Evolutionary conservation across 352 stramenopile genomes (phyloP).

Genomic region (Pythium periplocum): DNA sequence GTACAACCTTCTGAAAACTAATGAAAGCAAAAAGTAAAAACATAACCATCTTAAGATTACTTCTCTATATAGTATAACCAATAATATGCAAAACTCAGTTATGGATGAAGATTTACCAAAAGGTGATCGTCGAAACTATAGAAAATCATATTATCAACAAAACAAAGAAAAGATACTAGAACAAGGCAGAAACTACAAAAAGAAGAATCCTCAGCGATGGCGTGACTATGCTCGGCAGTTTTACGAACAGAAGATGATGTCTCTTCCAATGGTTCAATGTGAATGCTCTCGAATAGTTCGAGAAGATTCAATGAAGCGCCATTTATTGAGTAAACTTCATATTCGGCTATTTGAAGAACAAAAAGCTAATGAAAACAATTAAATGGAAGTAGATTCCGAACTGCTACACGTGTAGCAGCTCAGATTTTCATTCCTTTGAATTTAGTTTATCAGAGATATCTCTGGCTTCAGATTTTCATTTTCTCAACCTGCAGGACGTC

Average conservation of each 20-base stretch:
- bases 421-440: not conserved
- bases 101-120: slow-evolving; percentile 10
- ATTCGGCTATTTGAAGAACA: slow-evolving; percentile 8
- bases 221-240: slow-evolving; percentile 9
- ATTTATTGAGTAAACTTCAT: slow-evolving; percentile 11
- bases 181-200: slow-evolving; percentile 7
- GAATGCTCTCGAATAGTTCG: slow-evolving; percentile 10
- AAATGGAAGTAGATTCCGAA: slow-evolving; percentile 7
- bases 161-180: slow-evolving; percentile 8
- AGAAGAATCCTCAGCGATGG: slow-evolving; percentile 7
- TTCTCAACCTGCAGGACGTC: not conserved
- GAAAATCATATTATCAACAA: slow-evolving; percentile 10
- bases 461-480: no score
- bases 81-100: slow-evolving; percentile 8
- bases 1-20: slow-evolving; percentile 4
- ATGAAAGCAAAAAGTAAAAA: slow-evolving; percentile 6
- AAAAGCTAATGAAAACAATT: slow-evolving; percentile 2
- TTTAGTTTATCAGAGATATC: not conserved
- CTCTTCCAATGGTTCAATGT: slow-evolving; percentile 9
- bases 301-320: slow-evolving; percentile 8
- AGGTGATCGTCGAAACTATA: slow-evolving; percentile 8
- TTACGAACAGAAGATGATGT: slow-evolving; percentile 8
- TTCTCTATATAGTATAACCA: slow-evolving; percentile 11
- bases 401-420: not conserved
- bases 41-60: slow-evolving; percentile 8